These are phyloP conservation scores for Aspergillus brasiliensis DNA, from an alignment of 2,329 filamentous ascomycete genomes.

Conservation along the genomic window DNA sequence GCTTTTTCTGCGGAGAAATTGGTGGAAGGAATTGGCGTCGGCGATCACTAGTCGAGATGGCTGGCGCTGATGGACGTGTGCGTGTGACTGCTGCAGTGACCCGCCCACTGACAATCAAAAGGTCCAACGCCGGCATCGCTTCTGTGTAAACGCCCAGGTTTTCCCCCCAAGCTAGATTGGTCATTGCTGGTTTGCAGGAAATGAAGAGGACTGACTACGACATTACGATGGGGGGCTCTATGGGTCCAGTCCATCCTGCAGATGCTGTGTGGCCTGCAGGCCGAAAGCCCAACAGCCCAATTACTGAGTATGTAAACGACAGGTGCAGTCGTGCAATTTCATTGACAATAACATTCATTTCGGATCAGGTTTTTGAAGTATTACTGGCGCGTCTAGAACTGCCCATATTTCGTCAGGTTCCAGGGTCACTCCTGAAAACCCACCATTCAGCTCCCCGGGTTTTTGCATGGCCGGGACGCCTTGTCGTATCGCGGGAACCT, in stretches of 20 bases:
- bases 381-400: not conserved
- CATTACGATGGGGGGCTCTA: not conserved
- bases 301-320: not conserved
- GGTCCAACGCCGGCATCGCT: not conserved
- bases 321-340: not conserved
- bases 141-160: not conserved
- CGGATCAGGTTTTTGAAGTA: constrained; percentile 1
- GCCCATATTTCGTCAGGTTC: not conserved
- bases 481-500: constrained; percentile 17
- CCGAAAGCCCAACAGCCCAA: not conserved
- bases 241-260: not conserved
- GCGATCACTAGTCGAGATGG: not conserved
- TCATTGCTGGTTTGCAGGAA: not conserved
- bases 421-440: not conserved
- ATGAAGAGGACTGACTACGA: not conserved
- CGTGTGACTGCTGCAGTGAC: not conserved
- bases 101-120: not conserved
- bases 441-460: not conserved
- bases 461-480: not conserved
- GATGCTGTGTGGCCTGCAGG: not conserved
- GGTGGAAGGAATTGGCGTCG: not conserved
- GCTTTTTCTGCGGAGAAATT: constrained; percentile 1
- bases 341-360: constrained; percentile 2
- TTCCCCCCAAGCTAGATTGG: not conserved
- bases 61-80: not conserved